Percentiles rank a stretch among this genome's conserved stretches.
phyloP scores from a whole-genome alignment of 2,329 filamentous ascomycete genomes.

The Colletotrichum sp. region DNA sequence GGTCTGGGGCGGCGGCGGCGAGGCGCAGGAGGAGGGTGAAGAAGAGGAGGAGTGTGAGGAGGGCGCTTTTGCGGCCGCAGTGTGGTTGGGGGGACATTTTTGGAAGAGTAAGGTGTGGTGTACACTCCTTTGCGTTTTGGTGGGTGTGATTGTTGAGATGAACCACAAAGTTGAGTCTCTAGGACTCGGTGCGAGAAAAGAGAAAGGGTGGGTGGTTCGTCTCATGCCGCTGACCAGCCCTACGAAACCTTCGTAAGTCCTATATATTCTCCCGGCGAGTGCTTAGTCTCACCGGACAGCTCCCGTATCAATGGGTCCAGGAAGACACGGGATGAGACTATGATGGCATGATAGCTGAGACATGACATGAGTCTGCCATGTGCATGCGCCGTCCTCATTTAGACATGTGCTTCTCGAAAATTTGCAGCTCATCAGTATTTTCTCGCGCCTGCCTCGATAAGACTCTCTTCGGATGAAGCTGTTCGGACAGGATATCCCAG shows the following conservation, averaged over 20 bases:
- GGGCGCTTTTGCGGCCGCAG: neutral
- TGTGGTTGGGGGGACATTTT: neutral
- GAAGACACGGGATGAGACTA: neutral
- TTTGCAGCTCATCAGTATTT: neutral
- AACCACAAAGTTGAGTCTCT: neutral
- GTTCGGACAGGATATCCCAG: neutral
- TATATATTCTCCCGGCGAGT: neutral
- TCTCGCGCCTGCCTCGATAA: neutral
- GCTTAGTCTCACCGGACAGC: neutral
- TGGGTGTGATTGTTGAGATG: neutral
- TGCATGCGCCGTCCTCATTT: neutral
- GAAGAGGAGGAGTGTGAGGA: neutral
- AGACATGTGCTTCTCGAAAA: neutral
- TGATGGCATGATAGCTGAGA: neutral
- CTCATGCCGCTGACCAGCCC: neutral
- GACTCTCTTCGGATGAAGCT: accelerated
- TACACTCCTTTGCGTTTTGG: neutral
- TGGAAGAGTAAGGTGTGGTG: too few species aligned
- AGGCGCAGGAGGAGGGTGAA: slow-evolving; percentile 10
- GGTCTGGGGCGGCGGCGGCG: neutral
- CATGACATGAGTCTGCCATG: neutral
- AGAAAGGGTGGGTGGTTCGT: neutral
- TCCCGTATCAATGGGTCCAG: neutral
- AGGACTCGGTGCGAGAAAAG: neutral
- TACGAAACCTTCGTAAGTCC: neutral